Percentiles rank a stretch among this genome's conserved stretches.
Evolutionary conservation across 169 alveolate genomes (phyloP).

Genomic region (Eimeria falciformis): DNA sequence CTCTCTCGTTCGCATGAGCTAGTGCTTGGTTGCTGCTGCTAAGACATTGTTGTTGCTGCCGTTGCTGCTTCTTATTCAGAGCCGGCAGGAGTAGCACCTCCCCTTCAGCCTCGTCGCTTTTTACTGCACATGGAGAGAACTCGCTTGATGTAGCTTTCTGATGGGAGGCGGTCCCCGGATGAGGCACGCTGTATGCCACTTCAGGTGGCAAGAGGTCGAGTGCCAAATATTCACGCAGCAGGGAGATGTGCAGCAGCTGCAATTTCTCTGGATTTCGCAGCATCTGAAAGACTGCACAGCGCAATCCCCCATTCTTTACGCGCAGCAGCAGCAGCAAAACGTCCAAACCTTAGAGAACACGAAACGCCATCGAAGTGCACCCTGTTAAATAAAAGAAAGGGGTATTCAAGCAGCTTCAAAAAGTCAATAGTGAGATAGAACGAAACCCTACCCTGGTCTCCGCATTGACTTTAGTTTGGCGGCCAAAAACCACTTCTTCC

Average conservation of each 20-base stretch:
- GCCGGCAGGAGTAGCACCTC: background rate
- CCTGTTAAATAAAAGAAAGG: background rate
- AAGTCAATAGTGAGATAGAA: background rate
- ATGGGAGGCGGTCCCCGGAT: background rate
- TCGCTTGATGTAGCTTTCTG: background rate
- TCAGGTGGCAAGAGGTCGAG: conserved; percentile 48
- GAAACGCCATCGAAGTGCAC: background rate
- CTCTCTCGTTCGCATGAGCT: conserved; percentile 45
- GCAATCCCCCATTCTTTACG: background rate
- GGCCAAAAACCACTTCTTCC: conserved; percentile 89
- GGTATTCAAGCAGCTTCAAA: too few relatives aligned
- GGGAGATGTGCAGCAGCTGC: conserved; percentile 81
- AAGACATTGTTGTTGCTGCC: too few relatives aligned
- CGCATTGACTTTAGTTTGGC: conserved; percentile 17
- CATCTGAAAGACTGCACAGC: conserved; percentile 27
- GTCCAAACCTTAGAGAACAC: background rate
- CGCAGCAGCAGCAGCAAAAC: background rate
- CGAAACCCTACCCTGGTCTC: conserved; percentile 39
- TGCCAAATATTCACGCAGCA: conserved; percentile 81
- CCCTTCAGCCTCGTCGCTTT: background rate
- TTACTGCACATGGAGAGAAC: background rate
- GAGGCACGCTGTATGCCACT: conserved; percentile 27
- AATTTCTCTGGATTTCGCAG: conserved; percentile 80
- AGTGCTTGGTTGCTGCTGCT: conserved; percentile 12
- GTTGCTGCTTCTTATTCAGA: background rate